These are phyloP conservation scores for Hyaloscypha bicolor DNA, from an alignment of 495 filamentous ascomycete species.

Conservation along the genomic window DNA sequence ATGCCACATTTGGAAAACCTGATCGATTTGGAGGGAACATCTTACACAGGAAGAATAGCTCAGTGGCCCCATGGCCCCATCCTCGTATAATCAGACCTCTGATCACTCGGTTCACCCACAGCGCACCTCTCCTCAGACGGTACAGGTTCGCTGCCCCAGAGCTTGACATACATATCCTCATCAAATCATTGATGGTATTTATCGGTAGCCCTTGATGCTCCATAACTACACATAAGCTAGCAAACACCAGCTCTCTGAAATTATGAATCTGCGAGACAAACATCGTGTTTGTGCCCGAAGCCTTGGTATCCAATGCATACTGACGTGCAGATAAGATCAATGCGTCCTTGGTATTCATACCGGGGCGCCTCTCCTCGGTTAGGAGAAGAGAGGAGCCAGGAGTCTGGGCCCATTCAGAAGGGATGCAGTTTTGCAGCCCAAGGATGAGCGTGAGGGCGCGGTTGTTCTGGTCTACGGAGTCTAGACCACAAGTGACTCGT, in stretches of 20 bases:
- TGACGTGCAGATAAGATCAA: slow-evolving; percentile 10
- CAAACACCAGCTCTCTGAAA: slow-evolving; percentile 15
- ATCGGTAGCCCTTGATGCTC: slow-evolving; percentile 10
- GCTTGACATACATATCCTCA: slow-evolving; percentile 17
- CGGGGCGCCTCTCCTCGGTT: neutral
- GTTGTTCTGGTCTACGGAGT: slow-evolving; percentile 9
- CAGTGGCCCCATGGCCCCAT: slow-evolving; percentile 11
- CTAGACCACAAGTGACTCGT: neutral
- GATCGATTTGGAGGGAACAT: neutral
- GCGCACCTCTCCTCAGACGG: slow-evolving; percentile 11
- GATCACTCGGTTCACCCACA: slow-evolving; percentile 19
- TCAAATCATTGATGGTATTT: slow-evolving; percentile 13
- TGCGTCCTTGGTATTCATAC: neutral
- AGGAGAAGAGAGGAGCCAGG: neutral
- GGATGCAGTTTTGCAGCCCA: neutral
- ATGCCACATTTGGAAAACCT: neutral
- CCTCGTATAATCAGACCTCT: slow-evolving; percentile 6
- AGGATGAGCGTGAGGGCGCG: neutral
- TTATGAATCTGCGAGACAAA: slow-evolving; percentile 9
- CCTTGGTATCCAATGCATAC: slow-evolving; percentile 15
- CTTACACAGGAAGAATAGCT: slow-evolving; percentile 13
- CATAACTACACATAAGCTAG: slow-evolving; percentile 10
- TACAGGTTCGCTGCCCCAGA: slow-evolving; percentile 13
- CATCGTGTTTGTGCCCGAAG: neutral
- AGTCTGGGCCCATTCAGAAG: neutral